Evolutionary conservation across 305 asterid species (phyloP), one percentile per base, ranked within the genome.

Genomic region (Nicotiana rustica): DNA sequence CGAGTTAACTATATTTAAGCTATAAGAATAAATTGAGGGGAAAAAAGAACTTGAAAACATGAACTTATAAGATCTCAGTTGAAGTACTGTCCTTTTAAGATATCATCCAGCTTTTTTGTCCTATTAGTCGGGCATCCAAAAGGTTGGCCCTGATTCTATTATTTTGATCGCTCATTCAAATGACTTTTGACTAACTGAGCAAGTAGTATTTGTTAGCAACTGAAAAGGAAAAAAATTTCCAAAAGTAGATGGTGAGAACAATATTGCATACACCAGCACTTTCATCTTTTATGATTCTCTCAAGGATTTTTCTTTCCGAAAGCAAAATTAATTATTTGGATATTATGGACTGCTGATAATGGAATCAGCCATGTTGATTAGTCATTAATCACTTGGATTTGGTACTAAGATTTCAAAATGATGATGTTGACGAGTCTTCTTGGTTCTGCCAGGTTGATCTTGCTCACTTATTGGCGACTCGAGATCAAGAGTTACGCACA

Each of bases 401-500:
- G 61, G 57, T 67, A 25, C 25, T 82, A 55, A 66, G 78, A 60
- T 36, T 81, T 56, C 88, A 75, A 49, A 75, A 36, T 52, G 65
- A 75, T 29, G 17, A 75, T 7, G 65, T 75, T 52, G 15, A 68
- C 33, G 73, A 78, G 41, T 81, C 67, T 78, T 77, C 56, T 67
- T 83, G 87, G 83, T 81, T 85, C 80, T 65, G 89, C 84, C 88
- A 97, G 98, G 98, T 97, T 85, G 99, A 97, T 89, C 98, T 95
- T 83, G 98, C 97, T 29, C 99, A 95, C 87, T 85, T 92, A 78
- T 91, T 97, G 84, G 98, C 99, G 65, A 91, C 98, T 89, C 94
- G 99, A 71, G 99, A 97, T 89, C 99, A 97, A 85, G 99, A 97
- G 86, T 85, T 97, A 77, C 98, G 99, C 49, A 97, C 98, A 78